Evolutionary conservation across 768 basidiomycete genomes (phyloP), one percentile per base, ranked within the genome.

Genomic region (Lactifluus subvellereus): DNA sequence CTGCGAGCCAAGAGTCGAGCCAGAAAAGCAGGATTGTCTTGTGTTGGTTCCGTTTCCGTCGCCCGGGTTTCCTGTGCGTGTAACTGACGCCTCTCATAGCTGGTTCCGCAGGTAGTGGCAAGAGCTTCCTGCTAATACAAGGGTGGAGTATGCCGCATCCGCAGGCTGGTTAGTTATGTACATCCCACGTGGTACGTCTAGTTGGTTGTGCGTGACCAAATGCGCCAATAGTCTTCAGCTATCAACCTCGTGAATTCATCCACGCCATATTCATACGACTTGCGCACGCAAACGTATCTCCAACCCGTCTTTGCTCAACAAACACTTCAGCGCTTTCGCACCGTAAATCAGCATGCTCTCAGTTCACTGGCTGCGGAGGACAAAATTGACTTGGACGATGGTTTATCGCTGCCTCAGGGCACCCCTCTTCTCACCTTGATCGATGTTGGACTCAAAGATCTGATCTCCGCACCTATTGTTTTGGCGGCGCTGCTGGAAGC

Each of bases 101-200:
- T 64, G 94, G 94, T 14, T 75, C 80, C 6, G 64, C 81, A 9
- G 94, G 94, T 6, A 85, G 82, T 59, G 94, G 94, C 47, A 97
- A 96, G 75, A 90, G 87, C 59, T 84, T 82, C 64, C 72, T 90
- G 9, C 74, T 96, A 35, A 76, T 94, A 9, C 94, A 97, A 72
- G 80, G 0, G 84, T 90, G 0, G 79, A 88, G 43, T 85, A 91
- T 65, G 86, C 85, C 38, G 68, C 80, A 10, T 73, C 79, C 2
- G 79, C 82, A 22, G 80, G 82, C 32, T 94, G 91, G 89, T 80
- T 95, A 22, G 90, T 93, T 18, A 73, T 95, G 18, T 97, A 94
- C 71, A 81, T 94, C 30, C 92, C 94, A 3, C 79, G 87, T 74
- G 84, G 91, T 90, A 37, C 53, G 79, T 73, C 33, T 11, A 30